Percentiles rank a stretch among this genome's conserved stretches.
phyloP scores from a whole-genome alignment of 176 grass and related monocot species.

The Oropetium thomaeum region DNA sequence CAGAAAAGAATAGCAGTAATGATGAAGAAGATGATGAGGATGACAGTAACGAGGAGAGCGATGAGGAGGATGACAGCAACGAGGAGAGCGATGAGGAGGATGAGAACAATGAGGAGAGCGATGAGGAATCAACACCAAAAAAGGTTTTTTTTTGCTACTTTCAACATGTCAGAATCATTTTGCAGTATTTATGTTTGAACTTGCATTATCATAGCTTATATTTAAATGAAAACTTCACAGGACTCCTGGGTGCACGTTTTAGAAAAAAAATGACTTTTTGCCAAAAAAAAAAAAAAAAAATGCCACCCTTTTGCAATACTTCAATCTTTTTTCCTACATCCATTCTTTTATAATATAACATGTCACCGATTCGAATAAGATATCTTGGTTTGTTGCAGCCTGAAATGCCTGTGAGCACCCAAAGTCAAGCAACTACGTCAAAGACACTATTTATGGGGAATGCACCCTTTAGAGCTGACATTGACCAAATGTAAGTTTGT shows the following conservation, averaged over 20 bases:
- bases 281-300: conserved; percentile 50
- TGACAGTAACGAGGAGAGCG: conserved; percentile 15
- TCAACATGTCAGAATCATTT: background rate
- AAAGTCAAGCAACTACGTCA: conserved; percentile 42
- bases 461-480: conserved; percentile 25
- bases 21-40: conserved; percentile 42
- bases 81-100: too few species aligned
- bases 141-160: conserved; percentile 31
- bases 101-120: conserved; percentile 46
- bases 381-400: conserved; percentile 45
- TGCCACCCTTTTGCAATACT: too few species aligned
- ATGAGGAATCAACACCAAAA: conserved; percentile 52
- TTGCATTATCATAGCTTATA: background rate
- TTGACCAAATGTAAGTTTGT: conserved; percentile 56
- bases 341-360: background rate
- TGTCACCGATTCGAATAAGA: background rate
- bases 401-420: conserved; percentile 51
- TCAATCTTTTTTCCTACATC: conserved; percentile 12
- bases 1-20: conserved; percentile 48
- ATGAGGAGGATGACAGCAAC: conserved; percentile 44
- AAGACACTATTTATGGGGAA: conserved; percentile 73
- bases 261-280: conserved; percentile 26
- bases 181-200: background rate
- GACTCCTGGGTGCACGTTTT: background rate
- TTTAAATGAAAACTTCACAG: conserved; percentile 29